Evolutionary conservation across 129 eudicot genomes (phyloP), one percentile per base, ranked within the genome.

Genomic region (Logfia minima): DNA sequence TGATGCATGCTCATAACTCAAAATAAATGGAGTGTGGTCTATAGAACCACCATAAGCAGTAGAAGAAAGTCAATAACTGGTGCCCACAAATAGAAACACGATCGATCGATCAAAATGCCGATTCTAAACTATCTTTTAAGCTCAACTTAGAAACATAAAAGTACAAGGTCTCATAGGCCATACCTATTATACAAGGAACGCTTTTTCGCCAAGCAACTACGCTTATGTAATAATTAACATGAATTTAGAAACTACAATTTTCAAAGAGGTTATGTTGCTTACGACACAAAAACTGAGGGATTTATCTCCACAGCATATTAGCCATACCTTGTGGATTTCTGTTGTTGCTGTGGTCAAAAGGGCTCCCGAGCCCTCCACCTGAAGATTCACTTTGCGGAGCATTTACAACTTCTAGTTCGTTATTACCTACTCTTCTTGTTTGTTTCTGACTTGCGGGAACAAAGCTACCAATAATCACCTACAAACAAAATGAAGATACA

Each of bases 401-500:
- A 4, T 82, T 71, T 4, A 55, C 21, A 8, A 22, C 84, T 74
- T 74, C 84, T 23, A 68, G 68, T 5, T 85, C 71, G 41, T 43
- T 56, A 16, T 18, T 28, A 6, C 72, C 71, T 19, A 59, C 56
- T 45, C 62, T 66, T n/a, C 39, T n/a, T 19, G 72, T 26, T 19
- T 32, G 74, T 41, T 86, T 80, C 55, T 63, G 75, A 74, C 68
- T 77, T 18, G 75, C 8, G 8, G 72, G 75, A 48, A 72, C 66
- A 70, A 86, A 88, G 62, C 85, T 79, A 37, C 90, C 90, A 16
- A 88, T 70, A 26, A 88, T 64, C 29, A 88, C 79, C 90, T 88
- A 81, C 68, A 62, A 74, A 16, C 19, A n/a, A 52, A 62, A 32
- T 71, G 66, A 16, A n/a, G 31, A 52, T 8, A 23, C 17, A 43